Evolutionary conservation across 2,329 filamentous ascomycete species (phyloP).

Genomic region (Cercospora brassicicola): DNA sequence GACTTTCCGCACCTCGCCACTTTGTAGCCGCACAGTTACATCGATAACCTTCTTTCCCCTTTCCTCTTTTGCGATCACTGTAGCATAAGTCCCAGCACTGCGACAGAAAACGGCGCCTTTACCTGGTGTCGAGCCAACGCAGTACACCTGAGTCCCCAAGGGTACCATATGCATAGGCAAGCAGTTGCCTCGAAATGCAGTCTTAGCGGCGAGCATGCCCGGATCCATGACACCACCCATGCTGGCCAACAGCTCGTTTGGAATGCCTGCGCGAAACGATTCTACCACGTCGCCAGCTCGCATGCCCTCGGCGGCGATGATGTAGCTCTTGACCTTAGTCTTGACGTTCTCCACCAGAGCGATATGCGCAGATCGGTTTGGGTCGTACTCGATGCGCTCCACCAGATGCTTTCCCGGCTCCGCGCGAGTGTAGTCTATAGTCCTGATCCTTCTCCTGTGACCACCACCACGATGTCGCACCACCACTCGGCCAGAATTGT

Average conservation of each 20-base stretch:
- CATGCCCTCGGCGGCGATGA: conserved; percentile 92
- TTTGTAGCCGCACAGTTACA: conserved; percentile 83
- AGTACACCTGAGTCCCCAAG: conserved; percentile 87
- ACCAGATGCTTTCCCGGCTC: conserved; percentile 80
- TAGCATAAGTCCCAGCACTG: conserved; percentile 88
- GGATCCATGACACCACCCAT: conserved; percentile 95
- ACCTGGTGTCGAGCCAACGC: conserved; percentile 72
- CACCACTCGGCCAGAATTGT: conserved; percentile 80
- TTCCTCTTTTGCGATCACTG: conserved; percentile 85
- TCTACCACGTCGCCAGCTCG: conserved; percentile 86
- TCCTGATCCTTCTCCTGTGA: conserved; percentile 85
- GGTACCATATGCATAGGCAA: conserved; percentile 94
- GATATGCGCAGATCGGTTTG: conserved; percentile 88
- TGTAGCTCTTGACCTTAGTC: conserved; percentile 79
- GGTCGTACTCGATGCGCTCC: conserved; percentile 94
- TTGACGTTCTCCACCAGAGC: conserved; percentile 76
- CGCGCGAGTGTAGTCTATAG: conserved; percentile 81
- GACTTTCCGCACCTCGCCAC: conserved; percentile 86
- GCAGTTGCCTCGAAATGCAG: conserved; percentile 91
- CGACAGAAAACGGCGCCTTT: conserved; percentile 87
- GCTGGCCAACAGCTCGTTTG: conserved; percentile 77
- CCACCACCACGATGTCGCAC: conserved; percentile 92
- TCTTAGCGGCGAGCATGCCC: conserved; percentile 92
- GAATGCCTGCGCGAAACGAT: conserved; percentile 88
- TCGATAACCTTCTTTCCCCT: conserved; percentile 69